Base-by-base conservation (phyloP, 2,329 filamentous ascomycete genomes). In the Ophiocordyceps australis region DNA sequence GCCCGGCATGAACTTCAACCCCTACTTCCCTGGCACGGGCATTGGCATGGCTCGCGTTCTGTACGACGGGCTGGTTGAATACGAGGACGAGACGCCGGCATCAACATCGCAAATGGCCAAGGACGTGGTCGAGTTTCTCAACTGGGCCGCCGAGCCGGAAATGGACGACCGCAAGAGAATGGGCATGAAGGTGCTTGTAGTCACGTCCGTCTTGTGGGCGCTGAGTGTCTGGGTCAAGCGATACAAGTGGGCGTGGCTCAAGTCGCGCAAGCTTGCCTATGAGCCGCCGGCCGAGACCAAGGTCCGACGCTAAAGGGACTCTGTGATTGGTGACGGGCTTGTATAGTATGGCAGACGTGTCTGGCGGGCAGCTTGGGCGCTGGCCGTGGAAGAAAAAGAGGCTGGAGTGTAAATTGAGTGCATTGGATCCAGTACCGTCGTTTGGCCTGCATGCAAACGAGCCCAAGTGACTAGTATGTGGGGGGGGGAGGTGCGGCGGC, bases 91-190 rank as follows among this genome's bases (percentile, higher is more conserved):
- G 35, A 98, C 89, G 22, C 80, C 83, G 27, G 89, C 89, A 25
- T 81, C 86, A 34, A 83, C 83, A 38, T 94, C 86, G 35, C 89
- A 98, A 63, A 98, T 98, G 89, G 89, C 89, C 55, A 98, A 98
- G 75, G 89, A 98, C 44, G 89, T 98, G 32, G 74, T 79, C 32
- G 89, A 98, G 61, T 98, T 98, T 65, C 69, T 98, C 50, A 95
- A 98, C 75, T 98, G 89, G 89, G 69, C 89, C 28, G 85, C 89
- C 30, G 89, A 98, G 65, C 89, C 89, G 25, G 89, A 98, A 67
- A 93, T 94, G 83, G 89, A 98, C 49, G 76, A 94, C 52, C 79
- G 89, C 51, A 98, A 98, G 79, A 89, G 83, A 65, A 98, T 95
- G 89, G 89, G 89, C 46, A 74, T 92, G 70, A 95, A 98, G 74